A percentile compares a stretch with the other conserved stretches of the same genome.
Evolutionary conservation across 192 early-diverging fungal species (phyloP).

Genomic region (Gonapodya sp.): DNA sequence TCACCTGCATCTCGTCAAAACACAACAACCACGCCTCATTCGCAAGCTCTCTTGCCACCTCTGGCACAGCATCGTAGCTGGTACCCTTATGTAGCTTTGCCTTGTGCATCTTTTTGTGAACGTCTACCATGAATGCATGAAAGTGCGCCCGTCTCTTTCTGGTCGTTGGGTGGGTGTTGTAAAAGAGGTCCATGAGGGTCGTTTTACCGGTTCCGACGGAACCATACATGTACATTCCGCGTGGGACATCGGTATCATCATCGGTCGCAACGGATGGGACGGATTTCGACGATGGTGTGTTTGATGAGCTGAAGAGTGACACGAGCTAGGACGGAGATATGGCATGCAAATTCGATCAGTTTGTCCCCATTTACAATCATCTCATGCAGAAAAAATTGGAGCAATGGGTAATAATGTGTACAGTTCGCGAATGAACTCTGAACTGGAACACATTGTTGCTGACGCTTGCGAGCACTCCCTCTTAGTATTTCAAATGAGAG

Average conservation of each 20-base stretch:
- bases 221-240: constrained; percentile 54
- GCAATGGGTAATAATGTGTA: no score
- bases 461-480: no score
- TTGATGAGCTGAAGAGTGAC: neutral
- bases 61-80: constrained; percentile 52
- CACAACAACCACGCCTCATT: constrained; percentile 77
- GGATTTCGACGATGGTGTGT: neutral
- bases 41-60: constrained; percentile 72
- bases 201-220: constrained; percentile 89
- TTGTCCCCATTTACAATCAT: no score
- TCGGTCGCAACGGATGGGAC: constrained; percentile 18
- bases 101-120: constrained; percentile 60
- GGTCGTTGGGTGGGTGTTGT: constrained; percentile 55
- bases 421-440: no score
- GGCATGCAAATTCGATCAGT: no score
- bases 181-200: constrained; percentile 94
- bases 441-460: no score
- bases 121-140: constrained; percentile 94
- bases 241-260: neutral
- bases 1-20: constrained; percentile 96
- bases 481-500: no score
- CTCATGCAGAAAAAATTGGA: no score
- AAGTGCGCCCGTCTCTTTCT: constrained; percentile 88
- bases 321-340: neutral
- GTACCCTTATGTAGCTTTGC: constrained; percentile 14